These are phyloP conservation scores for Lactifluus volemus DNA, from an alignment of 768 basidiomycete species.

Conservation along the genomic window DNA sequence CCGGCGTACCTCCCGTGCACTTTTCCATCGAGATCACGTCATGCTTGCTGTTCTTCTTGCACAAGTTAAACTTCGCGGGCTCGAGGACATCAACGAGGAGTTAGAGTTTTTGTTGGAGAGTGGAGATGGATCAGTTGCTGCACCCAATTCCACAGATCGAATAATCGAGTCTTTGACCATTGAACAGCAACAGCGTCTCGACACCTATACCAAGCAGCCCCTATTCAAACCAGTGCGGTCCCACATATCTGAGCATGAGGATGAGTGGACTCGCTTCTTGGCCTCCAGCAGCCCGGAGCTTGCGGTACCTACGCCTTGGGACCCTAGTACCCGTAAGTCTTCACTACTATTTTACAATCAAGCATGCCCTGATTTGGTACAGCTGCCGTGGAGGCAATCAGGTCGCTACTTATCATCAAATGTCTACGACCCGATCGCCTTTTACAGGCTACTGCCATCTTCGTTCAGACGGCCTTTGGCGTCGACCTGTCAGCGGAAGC, in stretches of 20 bases:
- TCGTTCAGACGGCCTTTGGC: constrained; percentile 71
- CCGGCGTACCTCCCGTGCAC: constrained; percentile 79
- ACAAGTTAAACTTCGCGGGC: constrained; percentile 75
- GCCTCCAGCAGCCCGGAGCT: constrained; percentile 57
- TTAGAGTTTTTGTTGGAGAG: constrained; percentile 90
- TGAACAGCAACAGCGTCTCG: constrained; percentile 63
- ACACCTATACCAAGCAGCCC: constrained; percentile 59
- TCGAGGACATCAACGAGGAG: constrained; percentile 76
- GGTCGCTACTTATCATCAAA: constrained; percentile 72
- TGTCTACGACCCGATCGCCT: constrained; percentile 91
- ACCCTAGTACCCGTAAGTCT: constrained; percentile 62
- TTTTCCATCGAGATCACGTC: constrained; percentile 84
- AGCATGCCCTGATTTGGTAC: constrained; percentile 17
- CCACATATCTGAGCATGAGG: constrained; percentile 52
- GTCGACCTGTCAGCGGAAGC: constrained; percentile 70
- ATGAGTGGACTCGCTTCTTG: constrained; percentile 67
- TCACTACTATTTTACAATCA: not conserved
- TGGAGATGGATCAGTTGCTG: constrained; percentile 51
- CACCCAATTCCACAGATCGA: constrained; percentile 30
- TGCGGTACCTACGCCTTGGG: constrained; percentile 72
- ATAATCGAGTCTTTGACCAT: constrained; percentile 44
- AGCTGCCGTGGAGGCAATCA: constrained; percentile 70
- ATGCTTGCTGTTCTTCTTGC: constrained; percentile 87
- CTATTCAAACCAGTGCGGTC: constrained; percentile 70
- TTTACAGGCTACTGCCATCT: constrained; percentile 68